These are phyloP conservation scores for Plasmodium malariae DNA, from an alignment of 169 alveolate species.

Conservation along the genomic window DNA sequence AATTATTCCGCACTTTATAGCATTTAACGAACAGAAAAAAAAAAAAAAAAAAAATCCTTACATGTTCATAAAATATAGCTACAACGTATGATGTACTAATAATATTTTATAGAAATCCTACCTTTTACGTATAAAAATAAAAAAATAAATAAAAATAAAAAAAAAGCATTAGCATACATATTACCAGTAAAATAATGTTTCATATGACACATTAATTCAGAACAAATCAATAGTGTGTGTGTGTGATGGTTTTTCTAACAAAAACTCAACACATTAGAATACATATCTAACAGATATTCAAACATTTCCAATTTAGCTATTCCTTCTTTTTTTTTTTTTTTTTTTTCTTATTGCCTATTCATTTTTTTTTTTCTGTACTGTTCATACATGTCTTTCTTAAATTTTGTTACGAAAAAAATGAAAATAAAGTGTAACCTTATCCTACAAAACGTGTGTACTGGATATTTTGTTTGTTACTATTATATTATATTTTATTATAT, in stretches of 20 bases:
- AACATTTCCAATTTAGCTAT: slow-evolving; percentile 27
- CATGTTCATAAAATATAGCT: slow-evolving; percentile 50
- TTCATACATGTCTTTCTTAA: slow-evolving; percentile 12
- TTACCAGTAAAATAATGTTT: slow-evolving; percentile 5
- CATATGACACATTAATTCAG: not conserved
- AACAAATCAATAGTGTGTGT: slow-evolving; percentile 29
- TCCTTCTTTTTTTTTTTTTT: not conserved
- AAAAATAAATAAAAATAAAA: not conserved
- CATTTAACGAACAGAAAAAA: slow-evolving; percentile 34
- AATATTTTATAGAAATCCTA: slow-evolving; percentile 19
- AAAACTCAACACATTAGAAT: slow-evolving; percentile 19
- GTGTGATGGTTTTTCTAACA: slow-evolving; percentile 8
- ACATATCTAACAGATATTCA: slow-evolving; percentile 24
- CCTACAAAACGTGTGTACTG: slow-evolving; percentile 11
- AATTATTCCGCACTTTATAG: slow-evolving; percentile 47
- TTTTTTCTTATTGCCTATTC: not conserved
- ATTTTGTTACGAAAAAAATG: not conserved
- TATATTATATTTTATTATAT: too few species aligned
- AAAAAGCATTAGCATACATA: not conserved
- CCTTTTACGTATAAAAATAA: slow-evolving; percentile 26
- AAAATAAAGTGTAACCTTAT: not conserved
- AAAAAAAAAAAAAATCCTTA: slow-evolving; percentile 49
- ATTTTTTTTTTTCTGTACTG: slow-evolving; percentile 7
- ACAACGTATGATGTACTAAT: slow-evolving; percentile 14
- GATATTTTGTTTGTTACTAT: slow-evolving; percentile 6